phyloP scores from a whole-genome alignment of 2,329 filamentous ascomycete genomes.

The Onygenales sp. region DNA sequence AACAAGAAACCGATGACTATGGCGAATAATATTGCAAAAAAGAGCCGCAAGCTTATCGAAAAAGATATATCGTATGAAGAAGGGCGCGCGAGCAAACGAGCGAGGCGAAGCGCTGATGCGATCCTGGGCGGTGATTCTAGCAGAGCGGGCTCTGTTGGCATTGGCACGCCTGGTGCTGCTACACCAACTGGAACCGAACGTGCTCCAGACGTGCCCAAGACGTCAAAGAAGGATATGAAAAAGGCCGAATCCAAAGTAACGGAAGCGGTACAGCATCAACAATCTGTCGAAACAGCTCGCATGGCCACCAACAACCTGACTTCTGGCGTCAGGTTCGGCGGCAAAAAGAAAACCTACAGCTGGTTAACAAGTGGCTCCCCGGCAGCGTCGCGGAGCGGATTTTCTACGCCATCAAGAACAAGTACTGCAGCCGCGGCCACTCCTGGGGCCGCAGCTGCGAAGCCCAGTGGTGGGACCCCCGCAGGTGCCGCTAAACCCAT shows the following conservation, averaged over 20 bases:
- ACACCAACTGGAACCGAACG: slow-evolving; percentile 29
- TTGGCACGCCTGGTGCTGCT: slow-evolving; percentile 52
- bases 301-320: slow-evolving; percentile 60
- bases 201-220: slow-evolving; percentile 57
- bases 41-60: slow-evolving; percentile 53
- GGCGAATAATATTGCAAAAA: slow-evolving; percentile 35
- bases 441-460: slow-evolving; percentile 8
- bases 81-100: slow-evolving; percentile 56
- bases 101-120: slow-evolving; percentile 49
- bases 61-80: slow-evolving; percentile 66
- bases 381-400: slow-evolving; percentile 24
- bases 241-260: slow-evolving; percentile 64
- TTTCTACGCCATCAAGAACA: slow-evolving; percentile 27
- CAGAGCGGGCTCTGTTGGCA: slow-evolving; percentile 48
- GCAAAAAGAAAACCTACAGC: slow-evolving; percentile 38
- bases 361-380: slow-evolving; percentile 29
- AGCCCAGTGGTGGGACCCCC: slow-evolving; percentile 18
- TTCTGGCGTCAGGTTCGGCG: slow-evolving; percentile 38
- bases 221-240: slow-evolving; percentile 82
- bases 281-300: slow-evolving; percentile 73
- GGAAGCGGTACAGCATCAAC: slow-evolving; percentile 68
- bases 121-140: slow-evolving; percentile 39
- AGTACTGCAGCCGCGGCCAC: slow-evolving; percentile 13
- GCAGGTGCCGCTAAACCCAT: slow-evolving; percentile 18
- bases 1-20: slow-evolving; percentile 17